Evolutionary conservation across 768 basidiomycete species (phyloP).

Genomic region (Lyophyllum shimeji): DNA sequence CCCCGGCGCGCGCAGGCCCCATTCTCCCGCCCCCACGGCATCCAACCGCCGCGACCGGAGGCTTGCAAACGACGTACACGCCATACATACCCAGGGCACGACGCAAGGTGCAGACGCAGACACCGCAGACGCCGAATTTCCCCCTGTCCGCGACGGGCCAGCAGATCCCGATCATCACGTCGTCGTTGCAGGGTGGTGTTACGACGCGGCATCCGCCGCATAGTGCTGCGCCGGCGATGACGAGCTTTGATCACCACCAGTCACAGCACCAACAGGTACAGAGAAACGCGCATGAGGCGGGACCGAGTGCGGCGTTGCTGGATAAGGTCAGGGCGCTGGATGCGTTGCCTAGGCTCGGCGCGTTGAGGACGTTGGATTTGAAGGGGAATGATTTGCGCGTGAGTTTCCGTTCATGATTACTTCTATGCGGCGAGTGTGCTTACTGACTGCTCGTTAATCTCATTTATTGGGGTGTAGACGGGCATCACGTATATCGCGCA

Average conservation of each 20-base stretch:
- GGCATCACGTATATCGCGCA: constrained; percentile 92
- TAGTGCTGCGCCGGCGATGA: constrained; percentile 15
- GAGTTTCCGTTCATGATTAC: constrained; percentile 38
- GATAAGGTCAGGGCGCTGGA: constrained; percentile 92
- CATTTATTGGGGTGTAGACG: constrained; percentile 29
- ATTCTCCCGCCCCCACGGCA: constrained; percentile 40
- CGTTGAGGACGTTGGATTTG: constrained; percentile 85
- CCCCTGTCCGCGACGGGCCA: constrained; percentile 43
- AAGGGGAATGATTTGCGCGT: constrained; percentile 91
- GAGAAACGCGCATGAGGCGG: constrained; percentile 30
- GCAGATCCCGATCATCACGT: constrained; percentile 68
- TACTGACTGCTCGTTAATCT: too few species aligned
- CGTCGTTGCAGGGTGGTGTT: constrained; percentile 53
- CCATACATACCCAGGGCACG: constrained; percentile 56
- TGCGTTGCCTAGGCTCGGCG: constrained; percentile 80
- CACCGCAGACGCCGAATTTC: constrained; percentile 41
- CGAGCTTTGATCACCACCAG: constrained; percentile 23
- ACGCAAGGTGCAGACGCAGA: constrained; percentile 30
- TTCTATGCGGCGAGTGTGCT: too few species aligned
- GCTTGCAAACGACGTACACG: constrained; percentile 72
- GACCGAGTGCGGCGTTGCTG: constrained; percentile 75
- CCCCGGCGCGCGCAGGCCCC: constrained; percentile 29
- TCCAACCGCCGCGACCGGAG: constrained; percentile 44
- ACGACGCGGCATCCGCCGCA: constrained; percentile 38
- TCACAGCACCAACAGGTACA: not conserved